A percentile compares a stretch with the other conserved stretches of the same genome.
These are phyloP conservation scores for Entonaema liquescens DNA, from an alignment of 495 filamentous ascomycete genomes.

Conservation along the genomic window DNA sequence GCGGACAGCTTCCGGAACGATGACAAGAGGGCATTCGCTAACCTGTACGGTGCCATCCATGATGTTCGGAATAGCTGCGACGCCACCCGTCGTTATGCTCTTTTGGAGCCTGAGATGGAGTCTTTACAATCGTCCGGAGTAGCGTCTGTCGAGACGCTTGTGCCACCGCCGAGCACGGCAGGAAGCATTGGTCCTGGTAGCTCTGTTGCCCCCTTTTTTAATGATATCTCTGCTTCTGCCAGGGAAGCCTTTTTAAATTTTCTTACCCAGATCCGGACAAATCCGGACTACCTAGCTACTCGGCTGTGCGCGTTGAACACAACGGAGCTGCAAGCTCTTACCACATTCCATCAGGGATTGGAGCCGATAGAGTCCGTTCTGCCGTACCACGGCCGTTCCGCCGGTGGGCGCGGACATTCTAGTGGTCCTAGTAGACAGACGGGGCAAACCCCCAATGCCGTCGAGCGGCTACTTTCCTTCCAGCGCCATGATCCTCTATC, in stretches of 20 bases:
- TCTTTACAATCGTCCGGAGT: conserved; percentile 54
- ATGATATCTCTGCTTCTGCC: conserved; percentile 77
- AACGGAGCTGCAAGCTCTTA: conserved; percentile 76
- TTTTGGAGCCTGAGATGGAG: conserved; percentile 74
- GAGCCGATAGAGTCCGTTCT: conserved; percentile 85
- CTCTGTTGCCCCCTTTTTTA: conserved; percentile 75
- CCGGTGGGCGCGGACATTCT: conserved; percentile 61
- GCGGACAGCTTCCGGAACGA: conserved; percentile 89
- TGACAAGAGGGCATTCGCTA: conserved; percentile 87
- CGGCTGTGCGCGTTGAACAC: conserved; percentile 76
- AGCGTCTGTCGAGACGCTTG: conserved; percentile 56
- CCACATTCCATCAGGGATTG: conserved; percentile 76
- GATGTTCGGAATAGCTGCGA: conserved; percentile 89
- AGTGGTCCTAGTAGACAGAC: conserved; percentile 52
- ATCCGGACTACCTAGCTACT: conserved; percentile 85
- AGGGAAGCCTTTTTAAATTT: conserved; percentile 81
- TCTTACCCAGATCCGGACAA: conserved; percentile 80
- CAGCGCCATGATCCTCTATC: conserved; percentile 89
- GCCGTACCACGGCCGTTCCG: conserved; percentile 67
- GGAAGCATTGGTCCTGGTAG: conserved; percentile 51
- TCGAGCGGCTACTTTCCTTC: conserved; percentile 79
- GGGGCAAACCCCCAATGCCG: conserved; percentile 64
- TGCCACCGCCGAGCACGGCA: conserved; percentile 48
- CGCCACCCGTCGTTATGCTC: conserved; percentile 70
- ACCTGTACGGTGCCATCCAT: conserved; percentile 85